These are phyloP conservation scores for Botryotinia calthae DNA, from an alignment of 2,329 filamentous ascomycete species.

Conservation along the genomic window DNA sequence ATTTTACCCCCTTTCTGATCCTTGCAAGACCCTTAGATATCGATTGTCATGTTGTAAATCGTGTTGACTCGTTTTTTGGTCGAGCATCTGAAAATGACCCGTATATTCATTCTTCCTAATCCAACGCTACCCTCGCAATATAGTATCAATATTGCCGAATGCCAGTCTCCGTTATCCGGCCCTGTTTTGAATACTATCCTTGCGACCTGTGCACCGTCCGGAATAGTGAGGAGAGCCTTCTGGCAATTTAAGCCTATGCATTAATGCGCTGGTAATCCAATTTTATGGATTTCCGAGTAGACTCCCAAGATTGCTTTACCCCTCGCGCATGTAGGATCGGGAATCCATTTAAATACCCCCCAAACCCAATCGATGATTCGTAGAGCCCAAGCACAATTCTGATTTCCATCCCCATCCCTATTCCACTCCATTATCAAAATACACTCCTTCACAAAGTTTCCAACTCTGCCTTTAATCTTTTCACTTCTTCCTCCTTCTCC, in stretches of 20 bases:
- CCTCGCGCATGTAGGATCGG: neutral
- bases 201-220: neutral
- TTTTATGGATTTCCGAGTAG: neutral
- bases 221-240: neutral
- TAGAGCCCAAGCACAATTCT: neutral
- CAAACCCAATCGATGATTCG: neutral
- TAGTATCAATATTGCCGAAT: no score
- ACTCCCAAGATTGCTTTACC: neutral
- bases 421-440: neutral
- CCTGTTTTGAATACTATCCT: neutral
- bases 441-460: neutral
- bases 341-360: no score
- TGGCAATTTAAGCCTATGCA: neutral
- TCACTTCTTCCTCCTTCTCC: slow-evolving; percentile 32
- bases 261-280: neutral
- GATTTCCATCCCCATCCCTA: neutral
- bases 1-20: neutral
- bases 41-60: neutral
- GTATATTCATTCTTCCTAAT: neutral
- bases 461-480: slow-evolving; percentile 25
- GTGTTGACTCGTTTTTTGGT: neutral
- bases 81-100: neutral
- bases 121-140: neutral
- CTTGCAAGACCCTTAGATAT: neutral
- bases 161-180: no score